phyloP scores from a whole-genome alignment of 805 yeast genomes.

The Saturnispora gosingensis region DNA sequence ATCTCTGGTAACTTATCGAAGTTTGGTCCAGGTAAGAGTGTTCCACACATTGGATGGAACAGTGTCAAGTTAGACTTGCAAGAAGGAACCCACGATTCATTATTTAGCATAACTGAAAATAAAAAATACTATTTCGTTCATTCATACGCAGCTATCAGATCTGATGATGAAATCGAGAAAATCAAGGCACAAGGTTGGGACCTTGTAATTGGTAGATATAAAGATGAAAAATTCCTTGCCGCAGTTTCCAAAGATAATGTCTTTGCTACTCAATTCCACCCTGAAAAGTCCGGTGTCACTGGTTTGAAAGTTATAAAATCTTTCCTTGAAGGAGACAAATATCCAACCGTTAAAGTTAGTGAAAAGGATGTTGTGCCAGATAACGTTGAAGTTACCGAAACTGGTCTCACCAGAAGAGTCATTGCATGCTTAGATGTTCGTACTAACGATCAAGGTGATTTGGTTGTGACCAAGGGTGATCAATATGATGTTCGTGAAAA shows the following conservation, averaged over 20 bases:
- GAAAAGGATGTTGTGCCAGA: not conserved
- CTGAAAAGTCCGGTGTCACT: conserved; percentile 93
- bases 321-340: conserved; percentile 47
- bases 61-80: conserved; percentile 16
- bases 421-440: conserved; percentile 98
- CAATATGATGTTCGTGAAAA: conserved; percentile 95
- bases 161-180: conserved; percentile 27
- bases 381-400: conserved; percentile 21
- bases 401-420: conserved; percentile 79
- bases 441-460: conserved; percentile 85
- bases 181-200: conserved; percentile 46
- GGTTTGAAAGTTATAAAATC: conserved; percentile 71
- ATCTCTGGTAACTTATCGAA: conserved; percentile 45
- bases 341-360: not conserved
- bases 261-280: conserved; percentile 97
- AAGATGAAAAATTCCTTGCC: conserved; percentile 72
- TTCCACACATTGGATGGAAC: conserved; percentile 98
- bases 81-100: conserved; percentile 17
- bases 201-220: conserved; percentile 63
- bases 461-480: conserved; percentile 97
- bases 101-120: conserved; percentile 57
- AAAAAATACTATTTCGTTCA: conserved; percentile 90
- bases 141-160: conserved; percentile 68
- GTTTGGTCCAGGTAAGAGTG: conserved; percentile 67
- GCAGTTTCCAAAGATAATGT: conserved; percentile 69